Conservation (phyloP, 169 alveolate species). For the Cyclospora cayetanensis region DNA sequence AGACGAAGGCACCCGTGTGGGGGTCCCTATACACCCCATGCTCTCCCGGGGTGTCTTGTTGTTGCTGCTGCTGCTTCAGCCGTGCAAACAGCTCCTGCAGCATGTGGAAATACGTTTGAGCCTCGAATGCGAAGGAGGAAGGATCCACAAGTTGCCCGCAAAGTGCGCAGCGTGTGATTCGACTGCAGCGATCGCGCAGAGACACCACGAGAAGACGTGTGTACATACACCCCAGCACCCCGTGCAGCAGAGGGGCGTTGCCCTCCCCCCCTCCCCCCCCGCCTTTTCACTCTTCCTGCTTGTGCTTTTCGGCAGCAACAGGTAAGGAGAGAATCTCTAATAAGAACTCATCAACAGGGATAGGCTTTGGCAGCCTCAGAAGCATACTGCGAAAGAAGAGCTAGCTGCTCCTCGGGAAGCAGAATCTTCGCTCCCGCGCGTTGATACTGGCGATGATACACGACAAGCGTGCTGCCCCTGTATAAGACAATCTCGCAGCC, state of each 20-base stretch:
- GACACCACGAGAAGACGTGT: not conserved
- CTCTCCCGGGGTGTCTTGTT: not conserved
- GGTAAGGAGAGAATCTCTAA: not conserved
- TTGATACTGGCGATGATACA: not conserved
- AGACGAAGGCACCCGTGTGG: not conserved
- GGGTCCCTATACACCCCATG: conserved; percentile 45
- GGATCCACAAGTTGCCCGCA: conserved; percentile 66
- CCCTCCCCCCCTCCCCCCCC: no score
- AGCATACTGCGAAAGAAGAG: not conserved
- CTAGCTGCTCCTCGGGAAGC: not conserved
- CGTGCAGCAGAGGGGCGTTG: not conserved
- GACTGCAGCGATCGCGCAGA: conserved; percentile 46
- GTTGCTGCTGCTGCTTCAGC: conserved; percentile 52
- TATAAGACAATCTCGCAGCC: not conserved
- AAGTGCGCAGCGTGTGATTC: conserved; percentile 26
- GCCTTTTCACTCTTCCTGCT: no score
- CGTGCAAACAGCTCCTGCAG: conserved; percentile 62
- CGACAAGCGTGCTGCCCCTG: not conserved
- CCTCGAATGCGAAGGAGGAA: conserved; percentile 47
- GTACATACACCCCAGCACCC: not conserved
- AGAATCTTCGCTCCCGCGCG: not conserved
- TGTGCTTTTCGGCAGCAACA: conserved; percentile 16
- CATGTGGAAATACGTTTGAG: conserved; percentile 56
- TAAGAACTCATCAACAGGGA: not conserved
- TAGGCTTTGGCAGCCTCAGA: not conserved